Evolutionary conservation across 345 rosid species (phyloP), one percentile per base, ranked within the genome.

Genomic region (Mercurialis annua): DNA sequence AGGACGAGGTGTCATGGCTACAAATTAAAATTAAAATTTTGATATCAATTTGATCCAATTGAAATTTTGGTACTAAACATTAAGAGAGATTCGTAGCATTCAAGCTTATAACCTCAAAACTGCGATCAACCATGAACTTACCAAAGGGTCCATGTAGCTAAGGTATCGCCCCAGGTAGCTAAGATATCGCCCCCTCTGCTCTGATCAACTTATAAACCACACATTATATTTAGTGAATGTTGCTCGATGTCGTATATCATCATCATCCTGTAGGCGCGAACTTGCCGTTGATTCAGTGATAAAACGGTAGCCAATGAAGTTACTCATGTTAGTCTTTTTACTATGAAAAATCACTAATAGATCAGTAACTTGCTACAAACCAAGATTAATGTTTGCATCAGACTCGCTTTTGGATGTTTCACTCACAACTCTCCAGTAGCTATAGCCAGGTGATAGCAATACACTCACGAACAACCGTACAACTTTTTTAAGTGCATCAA

Each of bases 171-270:
- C 0, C 89, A n/a, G n/a, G 64, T 75, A 2, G 76, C 83, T 38
- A 87, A 60, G 3, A 83, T 80, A 40, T 87, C 89, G 0, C 81
- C 76, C 0, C 89, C 92, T 14, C 54, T 75, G 64, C 87, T 84
- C 38, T 75, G 81, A 54, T 83, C 86, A 15, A 71, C 78, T 50
- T 73, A 81, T 31, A 51, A 84, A 78, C 92, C 89, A 84, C 31
- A 86, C 76, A 26, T 82, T 79, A 49, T 84, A 72, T 16, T 84
- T 80, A 1, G 85, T 74, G 65, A 84, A 86, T 3, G 80, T 81
- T 0, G 61, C 83, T 1, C 92, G 69, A 34, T 82, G 76, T 68
- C 80, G 83, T 0, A 84, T 86, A 17, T 57, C 82, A 54, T 86
- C 86, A 64, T 81, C 78, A 0, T 62, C 56, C 0, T 14, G 1